Evolutionary conservation across 169 alveolate species (phyloP).

Genomic region (Perkinsus chesapeaki): DNA sequence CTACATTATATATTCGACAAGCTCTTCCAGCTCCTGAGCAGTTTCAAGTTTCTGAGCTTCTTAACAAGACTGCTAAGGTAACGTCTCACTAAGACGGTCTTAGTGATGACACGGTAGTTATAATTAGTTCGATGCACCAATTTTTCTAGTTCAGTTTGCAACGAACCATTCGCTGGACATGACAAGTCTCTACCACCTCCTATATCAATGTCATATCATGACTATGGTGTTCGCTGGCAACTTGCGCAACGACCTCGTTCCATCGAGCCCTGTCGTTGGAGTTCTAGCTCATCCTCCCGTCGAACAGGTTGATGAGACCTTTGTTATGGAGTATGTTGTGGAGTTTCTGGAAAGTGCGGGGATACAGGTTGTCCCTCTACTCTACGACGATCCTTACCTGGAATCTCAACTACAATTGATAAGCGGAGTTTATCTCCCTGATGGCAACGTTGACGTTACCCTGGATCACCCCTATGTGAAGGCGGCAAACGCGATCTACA

Average conservation of each 20-base stretch:
- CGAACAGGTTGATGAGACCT: background rate
- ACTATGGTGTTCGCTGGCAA: too few species aligned
- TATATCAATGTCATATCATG: too few species aligned
- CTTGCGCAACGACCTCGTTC: background rate
- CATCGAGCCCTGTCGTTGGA: background rate
- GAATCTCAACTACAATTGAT: background rate
- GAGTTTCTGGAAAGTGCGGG: background rate
- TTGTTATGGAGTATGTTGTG: background rate
- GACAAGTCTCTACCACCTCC: too few species aligned
- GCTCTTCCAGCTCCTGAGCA: too few species aligned
- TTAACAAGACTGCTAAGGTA: too few species aligned
- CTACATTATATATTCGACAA: too few species aligned
- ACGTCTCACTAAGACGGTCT: too few species aligned
- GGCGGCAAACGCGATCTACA: background rate
- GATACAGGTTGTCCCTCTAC: background rate
- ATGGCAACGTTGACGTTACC: background rate
- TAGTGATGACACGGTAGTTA: too few species aligned
- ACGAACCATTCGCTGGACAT: too few species aligned
- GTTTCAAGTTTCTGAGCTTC: too few species aligned
- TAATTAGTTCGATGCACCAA: too few species aligned
- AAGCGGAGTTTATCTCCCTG: background rate
- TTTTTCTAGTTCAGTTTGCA: too few species aligned
- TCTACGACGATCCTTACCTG: background rate
- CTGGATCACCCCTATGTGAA: background rate
- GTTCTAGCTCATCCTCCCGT: background rate